These are phyloP conservation scores for Pilaira anomala DNA, from an alignment of 192 early-diverging fungal genomes.

Conservation along the genomic window DNA sequence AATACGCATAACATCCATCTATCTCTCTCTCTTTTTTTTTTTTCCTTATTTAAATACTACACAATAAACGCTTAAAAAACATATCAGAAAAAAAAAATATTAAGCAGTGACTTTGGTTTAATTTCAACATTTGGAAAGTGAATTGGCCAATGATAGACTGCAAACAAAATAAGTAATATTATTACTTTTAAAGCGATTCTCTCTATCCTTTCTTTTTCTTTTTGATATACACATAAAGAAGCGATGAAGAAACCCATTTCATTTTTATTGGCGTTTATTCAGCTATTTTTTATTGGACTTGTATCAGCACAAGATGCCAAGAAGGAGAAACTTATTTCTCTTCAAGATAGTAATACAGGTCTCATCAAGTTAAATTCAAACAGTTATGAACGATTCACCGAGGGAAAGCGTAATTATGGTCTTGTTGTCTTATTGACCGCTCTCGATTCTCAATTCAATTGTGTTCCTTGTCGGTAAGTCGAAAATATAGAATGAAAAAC, in stretches of 20 bases:
- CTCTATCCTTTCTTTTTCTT: neutral
- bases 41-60: no score
- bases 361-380: conserved; percentile 55
- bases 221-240: neutral
- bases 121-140: no score
- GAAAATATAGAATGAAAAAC: neutral
- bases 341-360: conserved; percentile 28
- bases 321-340: conserved; percentile 12
- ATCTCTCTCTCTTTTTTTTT: no score
- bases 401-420: conserved; percentile 67
- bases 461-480: conserved; percentile 70
- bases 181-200: neutral
- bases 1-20: no score
- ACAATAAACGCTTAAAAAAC: no score
- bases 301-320: conserved; percentile 27
- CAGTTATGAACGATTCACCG: conserved; percentile 53
- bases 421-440: conserved; percentile 68
- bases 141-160: conserved; percentile 2
- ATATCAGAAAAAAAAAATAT: no score
- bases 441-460: conserved; percentile 55
- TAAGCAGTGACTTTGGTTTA: no score
- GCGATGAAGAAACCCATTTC: conserved; percentile 5
- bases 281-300: conserved; percentile 4
- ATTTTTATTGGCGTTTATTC: conserved; percentile 9
- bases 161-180: conserved; percentile 8